phyloP scores from a whole-genome alignment of 2,329 filamentous ascomycete species.

The Leptodontidium sp. region DNA sequence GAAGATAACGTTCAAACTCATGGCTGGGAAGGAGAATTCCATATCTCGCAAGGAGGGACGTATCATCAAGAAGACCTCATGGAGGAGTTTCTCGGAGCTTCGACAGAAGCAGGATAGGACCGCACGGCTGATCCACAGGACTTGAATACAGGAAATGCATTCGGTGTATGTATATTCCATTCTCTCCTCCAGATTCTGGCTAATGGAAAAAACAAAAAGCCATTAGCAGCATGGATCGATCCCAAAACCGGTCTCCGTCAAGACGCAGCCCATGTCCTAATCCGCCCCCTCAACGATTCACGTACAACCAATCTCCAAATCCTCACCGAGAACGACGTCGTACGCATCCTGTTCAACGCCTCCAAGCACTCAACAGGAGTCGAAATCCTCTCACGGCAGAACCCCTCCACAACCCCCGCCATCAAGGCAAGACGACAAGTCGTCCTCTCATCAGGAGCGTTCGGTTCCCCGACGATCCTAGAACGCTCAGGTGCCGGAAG shows the following conservation, averaged over 20 bases:
- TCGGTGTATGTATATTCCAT: not conserved
- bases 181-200: not conserved
- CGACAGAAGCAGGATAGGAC: not conserved
- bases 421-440: not conserved
- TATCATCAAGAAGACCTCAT: constrained; percentile 4
- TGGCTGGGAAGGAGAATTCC: not conserved
- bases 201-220: not conserved
- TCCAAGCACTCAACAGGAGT: not conserved
- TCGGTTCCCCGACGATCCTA: not conserved
- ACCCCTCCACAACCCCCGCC: not conserved
- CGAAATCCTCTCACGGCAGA: not conserved
- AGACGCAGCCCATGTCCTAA: not conserved
- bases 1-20: not conserved
- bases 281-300: not conserved
- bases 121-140: not conserved
- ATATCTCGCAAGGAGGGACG: not conserved
- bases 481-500: not conserved
- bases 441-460: not conserved
- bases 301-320: not conserved
- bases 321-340: not conserved
- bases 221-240: constrained; percentile 7
- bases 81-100: not conserved
- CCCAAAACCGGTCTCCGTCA: not conserved
- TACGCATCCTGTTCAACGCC: not conserved
- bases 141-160: not conserved